Conservation (phyloP, 2,329 filamentous ascomycete genomes). For the Sporothrix brasiliensis region DNA sequence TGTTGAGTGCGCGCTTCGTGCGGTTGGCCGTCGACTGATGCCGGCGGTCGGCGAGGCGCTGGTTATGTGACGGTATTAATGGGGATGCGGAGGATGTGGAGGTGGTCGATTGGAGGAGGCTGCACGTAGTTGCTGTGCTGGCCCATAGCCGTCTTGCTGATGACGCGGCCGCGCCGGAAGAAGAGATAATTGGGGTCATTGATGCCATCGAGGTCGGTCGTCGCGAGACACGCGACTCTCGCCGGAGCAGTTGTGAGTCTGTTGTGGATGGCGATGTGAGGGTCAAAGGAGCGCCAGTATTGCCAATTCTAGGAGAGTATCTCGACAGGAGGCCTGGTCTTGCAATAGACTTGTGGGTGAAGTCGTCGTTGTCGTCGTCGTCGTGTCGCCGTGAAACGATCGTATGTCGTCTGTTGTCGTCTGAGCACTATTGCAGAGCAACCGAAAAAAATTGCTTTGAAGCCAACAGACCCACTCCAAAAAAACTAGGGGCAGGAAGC, state of each 20-base stretch:
- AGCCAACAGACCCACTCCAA: neutral
- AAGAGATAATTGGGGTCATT: too few species aligned
- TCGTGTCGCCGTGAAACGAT: neutral
- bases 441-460: slow-evolving; percentile 21
- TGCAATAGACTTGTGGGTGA: neutral
- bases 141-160: neutral
- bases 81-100: neutral
- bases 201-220: neutral
- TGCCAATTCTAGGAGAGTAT: neutral
- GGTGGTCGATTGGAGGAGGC: neutral
- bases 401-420: neutral
- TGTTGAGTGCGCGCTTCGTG: slow-evolving; percentile 61
- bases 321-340: too few species aligned
- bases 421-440: slow-evolving; percentile 19
- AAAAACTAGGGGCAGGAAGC: slow-evolving; percentile 7
- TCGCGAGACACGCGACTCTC: slow-evolving; percentile 31
- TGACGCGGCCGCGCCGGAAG: neutral
- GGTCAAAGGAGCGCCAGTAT: neutral
- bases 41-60: slow-evolving; percentile 38
- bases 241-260: slow-evolving; percentile 33
- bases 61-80: slow-evolving; percentile 20
- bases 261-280: slow-evolving; percentile 5
- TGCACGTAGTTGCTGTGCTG: neutral
- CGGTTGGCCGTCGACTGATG: slow-evolving; percentile 57
- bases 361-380: neutral